phyloP scores from a whole-genome alignment of 108 stramenopile genomes.

The Cyclotella choctawhatcheeana region DNA sequence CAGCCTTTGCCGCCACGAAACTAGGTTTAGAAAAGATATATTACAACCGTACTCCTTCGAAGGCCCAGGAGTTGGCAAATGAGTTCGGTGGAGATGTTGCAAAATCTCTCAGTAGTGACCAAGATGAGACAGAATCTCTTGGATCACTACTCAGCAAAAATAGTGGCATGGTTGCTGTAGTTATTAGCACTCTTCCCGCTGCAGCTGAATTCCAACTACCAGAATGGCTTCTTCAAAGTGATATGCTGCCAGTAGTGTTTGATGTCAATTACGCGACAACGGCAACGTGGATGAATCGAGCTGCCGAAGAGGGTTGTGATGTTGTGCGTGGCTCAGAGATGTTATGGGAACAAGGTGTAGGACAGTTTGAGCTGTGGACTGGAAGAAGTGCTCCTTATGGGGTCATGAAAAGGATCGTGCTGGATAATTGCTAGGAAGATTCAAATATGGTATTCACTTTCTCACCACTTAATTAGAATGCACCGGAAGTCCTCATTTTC shows the following conservation, averaged over 20 bases:
- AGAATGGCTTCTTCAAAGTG: slow-evolving; percentile 62
- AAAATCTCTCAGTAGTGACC: slow-evolving; percentile 57
- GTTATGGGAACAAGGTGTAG: slow-evolving; percentile 97
- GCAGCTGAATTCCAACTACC: slow-evolving; percentile 91
- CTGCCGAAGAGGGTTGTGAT: slow-evolving; percentile 73
- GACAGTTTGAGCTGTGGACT: slow-evolving; percentile 97
- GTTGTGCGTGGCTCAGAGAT: slow-evolving; percentile 97
- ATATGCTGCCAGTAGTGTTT: slow-evolving; percentile 66
- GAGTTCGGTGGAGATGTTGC: slow-evolving; percentile 90
- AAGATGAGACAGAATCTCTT: slow-evolving; percentile 29
- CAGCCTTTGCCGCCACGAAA: slow-evolving; percentile 84
- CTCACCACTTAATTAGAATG: too few species aligned
- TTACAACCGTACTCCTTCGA: slow-evolving; percentile 93
- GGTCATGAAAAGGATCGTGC: slow-evolving; percentile 88
- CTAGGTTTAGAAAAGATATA: slow-evolving; percentile 88
- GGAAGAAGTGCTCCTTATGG: slow-evolving; percentile 84
- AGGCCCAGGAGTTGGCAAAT: slow-evolving; percentile 88
- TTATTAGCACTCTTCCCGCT: slow-evolving; percentile 94
- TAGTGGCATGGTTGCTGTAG: slow-evolving; percentile 60
- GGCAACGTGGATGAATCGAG: slow-evolving; percentile 90
- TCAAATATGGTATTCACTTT: too few species aligned
- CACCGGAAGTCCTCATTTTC: too few species aligned
- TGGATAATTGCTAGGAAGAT: slow-evolving; percentile 85
- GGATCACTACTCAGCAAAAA: slow-evolving; percentile 34
- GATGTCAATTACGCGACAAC: slow-evolving; percentile 97